Percentiles rank a stretch among this genome's conserved stretches.
Evolutionary conservation across 257 asterid species (phyloP).

Genomic region (Primulina eburnea): DNA sequence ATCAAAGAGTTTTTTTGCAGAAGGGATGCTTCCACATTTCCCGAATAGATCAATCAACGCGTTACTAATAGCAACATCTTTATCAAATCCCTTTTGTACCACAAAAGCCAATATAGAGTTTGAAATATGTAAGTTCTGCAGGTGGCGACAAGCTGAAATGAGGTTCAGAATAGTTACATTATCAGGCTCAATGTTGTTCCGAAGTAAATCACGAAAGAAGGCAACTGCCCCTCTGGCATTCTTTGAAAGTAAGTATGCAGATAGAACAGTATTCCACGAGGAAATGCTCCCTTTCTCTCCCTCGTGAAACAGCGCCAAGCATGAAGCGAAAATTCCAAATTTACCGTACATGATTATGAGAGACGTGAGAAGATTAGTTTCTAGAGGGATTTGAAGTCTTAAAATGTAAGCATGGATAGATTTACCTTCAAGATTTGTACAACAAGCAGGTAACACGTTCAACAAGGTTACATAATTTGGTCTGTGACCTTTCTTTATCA

Average conservation of each 20-base stretch:
- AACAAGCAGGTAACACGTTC: constrained; percentile 48
- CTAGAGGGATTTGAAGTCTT: constrained; percentile 32
- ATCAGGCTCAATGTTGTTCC: constrained; percentile 37
- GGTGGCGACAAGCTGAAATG: constrained; percentile 45
- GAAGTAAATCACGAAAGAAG: constrained; percentile 41
- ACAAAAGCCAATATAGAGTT: constrained; percentile 40
- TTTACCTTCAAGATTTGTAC: constrained; percentile 39
- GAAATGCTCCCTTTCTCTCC: constrained; percentile 51
- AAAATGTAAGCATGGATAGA: constrained; percentile 48
- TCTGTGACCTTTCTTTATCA: constrained; percentile 38
- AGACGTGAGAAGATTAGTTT: constrained; percentile 55
- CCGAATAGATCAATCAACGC: constrained; percentile 50
- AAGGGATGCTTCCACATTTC: constrained; percentile 46
- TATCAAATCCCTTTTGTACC: constrained; percentile 41
- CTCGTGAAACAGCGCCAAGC: constrained; percentile 36
- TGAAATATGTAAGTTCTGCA: constrained; percentile 36
- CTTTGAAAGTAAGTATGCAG: constrained; percentile 38
- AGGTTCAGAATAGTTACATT: constrained; percentile 44
- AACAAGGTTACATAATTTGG: constrained; percentile 54
- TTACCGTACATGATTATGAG: constrained; percentile 60
- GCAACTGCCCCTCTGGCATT: constrained; percentile 32
- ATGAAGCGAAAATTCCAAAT: constrained; percentile 29
- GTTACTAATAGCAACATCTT: constrained; percentile 36
- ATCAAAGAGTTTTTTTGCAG: constrained; percentile 45
- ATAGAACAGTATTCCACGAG: constrained; percentile 55